Evolutionary conservation across 2,329 filamentous ascomycete species (phyloP).

Genomic region (Zarea fungicola): DNA sequence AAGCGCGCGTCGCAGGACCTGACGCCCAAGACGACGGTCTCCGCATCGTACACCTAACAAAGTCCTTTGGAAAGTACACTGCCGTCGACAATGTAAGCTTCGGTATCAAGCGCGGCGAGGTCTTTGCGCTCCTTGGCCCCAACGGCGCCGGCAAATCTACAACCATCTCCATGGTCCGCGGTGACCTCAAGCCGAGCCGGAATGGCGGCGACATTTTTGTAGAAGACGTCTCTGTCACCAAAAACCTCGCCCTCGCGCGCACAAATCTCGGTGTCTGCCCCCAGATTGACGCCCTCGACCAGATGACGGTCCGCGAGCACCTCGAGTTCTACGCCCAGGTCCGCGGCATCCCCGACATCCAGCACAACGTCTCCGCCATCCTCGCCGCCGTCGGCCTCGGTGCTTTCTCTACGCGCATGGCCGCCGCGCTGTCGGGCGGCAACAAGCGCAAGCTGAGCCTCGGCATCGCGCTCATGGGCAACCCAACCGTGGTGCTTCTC

Average conservation of each 20-base stretch:
- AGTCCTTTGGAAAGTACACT: slow-evolving; percentile 67
- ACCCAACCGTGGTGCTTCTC: slow-evolving; percentile 78
- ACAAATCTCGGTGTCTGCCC: slow-evolving; percentile 85
- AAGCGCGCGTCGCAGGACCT: slow-evolving; percentile 49
- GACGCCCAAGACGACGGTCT: slow-evolving; percentile 55
- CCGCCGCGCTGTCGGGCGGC: slow-evolving; percentile 74
- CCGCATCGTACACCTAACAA: slow-evolving; percentile 73
- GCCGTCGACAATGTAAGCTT: slow-evolving; percentile 90
- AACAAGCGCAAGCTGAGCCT: slow-evolving; percentile 91
- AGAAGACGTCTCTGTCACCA: slow-evolving; percentile 70
- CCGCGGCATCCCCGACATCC: slow-evolving; percentile 68
- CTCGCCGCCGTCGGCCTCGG: slow-evolving; percentile 74
- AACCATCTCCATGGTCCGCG: slow-evolving; percentile 81
- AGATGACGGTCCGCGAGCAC: slow-evolving; percentile 85
- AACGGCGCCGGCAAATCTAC: slow-evolving; percentile 92
- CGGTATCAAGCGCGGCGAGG: slow-evolving; percentile 70
- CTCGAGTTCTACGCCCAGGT: slow-evolving; percentile 82
- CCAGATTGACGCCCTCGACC: slow-evolving; percentile 81
- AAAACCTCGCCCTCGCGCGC: slow-evolving; percentile 65
- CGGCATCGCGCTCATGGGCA: slow-evolving; percentile 88
- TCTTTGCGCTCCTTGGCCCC: slow-evolving; percentile 83
- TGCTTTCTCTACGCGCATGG: slow-evolving; percentile 68
- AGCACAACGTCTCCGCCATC: slow-evolving; percentile 72
- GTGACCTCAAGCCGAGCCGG: slow-evolving; percentile 70
- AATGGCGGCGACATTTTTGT: slow-evolving; percentile 76